Evolutionary conservation across 495 filamentous ascomycete species (phyloP), one percentile per base, ranked within the genome.

Genomic region (Xylaria sp.): DNA sequence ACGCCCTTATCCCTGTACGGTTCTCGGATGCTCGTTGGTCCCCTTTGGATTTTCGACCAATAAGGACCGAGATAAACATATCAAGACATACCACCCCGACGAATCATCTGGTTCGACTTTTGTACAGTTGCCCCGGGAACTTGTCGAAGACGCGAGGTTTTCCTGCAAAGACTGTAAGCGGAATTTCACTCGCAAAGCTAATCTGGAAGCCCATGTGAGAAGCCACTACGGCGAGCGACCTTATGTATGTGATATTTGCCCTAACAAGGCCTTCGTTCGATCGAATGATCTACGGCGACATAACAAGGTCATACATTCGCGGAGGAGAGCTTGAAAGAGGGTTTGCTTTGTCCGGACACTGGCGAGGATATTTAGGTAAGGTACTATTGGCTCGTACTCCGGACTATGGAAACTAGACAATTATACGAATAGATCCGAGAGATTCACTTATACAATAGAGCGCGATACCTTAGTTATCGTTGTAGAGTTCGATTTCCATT

Each of bases 141-240:
- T 46, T 29, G 37, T 53, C 8, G 71, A 68, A 1, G 66, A 71
- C 11, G 80, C 82, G 15, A 85, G 77, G 41, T 86, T 82, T 75
- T 74, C 78, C 44, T 87, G 85, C 77, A 78, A 57, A 31, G 72
- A 82, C 50, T 87, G 85, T 72, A 74, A 77, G 26, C 85, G 85
- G 76, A 76, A 76, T 52, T 87, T 87, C 78, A 85, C 84, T 6
- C 80, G 85, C 52, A 81, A 81, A 44, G 80, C 82, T 71, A 87
- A 84, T 68, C 79, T 81, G 24, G 80, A 82, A 40, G 83, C 80
- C 0, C 85, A 87, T 71, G 69, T 85, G 35, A 79, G 82, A 65
- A 86, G 81, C 24, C 84, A 87, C 76, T 84, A 81, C 41, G 83
- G 83, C 59, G 82, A 85, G 70, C 78, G 82, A 12, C 82, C 82